Evolutionary conservation across 176 grass and related monocot species (phyloP).

Genomic region (bread wheat (Triticum aestivum)): DNA sequence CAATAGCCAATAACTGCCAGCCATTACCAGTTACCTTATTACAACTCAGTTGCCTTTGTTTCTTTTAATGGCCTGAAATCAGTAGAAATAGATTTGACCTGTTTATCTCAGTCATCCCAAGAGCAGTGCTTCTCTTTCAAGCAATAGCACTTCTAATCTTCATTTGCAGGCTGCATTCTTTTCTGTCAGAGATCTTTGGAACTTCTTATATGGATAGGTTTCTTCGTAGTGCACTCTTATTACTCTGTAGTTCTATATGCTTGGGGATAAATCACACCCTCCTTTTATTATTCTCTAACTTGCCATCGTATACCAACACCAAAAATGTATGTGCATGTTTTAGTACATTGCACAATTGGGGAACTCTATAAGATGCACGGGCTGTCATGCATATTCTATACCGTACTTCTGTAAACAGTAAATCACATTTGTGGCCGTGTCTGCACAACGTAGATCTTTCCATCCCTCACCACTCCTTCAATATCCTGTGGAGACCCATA

Average conservation of each 20-base stretch:
- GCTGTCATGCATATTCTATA: neutral
- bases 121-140: neutral
- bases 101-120: neutral
- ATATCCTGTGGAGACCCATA: constrained; percentile 80
- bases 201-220: neutral
- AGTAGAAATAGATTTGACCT: neutral
- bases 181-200: neutral
- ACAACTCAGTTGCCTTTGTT: neutral
- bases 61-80: neutral
- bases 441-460: constrained; percentile 82
- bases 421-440: constrained; percentile 88
- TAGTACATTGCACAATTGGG: neutral
- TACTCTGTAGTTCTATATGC: neutral
- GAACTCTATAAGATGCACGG: neutral
- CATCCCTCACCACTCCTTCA: constrained; percentile 85
- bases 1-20: neutral
- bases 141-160: neutral
- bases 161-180: neutral
- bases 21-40: neutral
- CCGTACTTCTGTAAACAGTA: neutral
- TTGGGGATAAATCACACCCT: neutral
- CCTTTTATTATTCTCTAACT: neutral
- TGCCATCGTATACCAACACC: neutral
- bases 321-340: neutral
- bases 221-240: neutral